Base-by-base conservation (phyloP, 371 early-diverging fungal species). In the Cokeromyces recurvatus region DNA sequence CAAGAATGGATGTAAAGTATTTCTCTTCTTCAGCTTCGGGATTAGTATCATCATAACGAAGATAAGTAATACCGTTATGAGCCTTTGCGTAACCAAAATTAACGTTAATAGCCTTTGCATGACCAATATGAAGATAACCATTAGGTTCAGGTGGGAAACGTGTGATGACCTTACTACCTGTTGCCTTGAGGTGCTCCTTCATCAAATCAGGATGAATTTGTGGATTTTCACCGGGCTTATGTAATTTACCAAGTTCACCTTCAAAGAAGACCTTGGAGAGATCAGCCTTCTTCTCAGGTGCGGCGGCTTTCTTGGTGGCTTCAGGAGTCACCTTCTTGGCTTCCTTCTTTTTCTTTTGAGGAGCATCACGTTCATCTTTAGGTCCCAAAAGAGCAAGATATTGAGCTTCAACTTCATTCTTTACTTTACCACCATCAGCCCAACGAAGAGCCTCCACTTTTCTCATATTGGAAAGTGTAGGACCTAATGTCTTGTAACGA, bases 71-170 rank as follows among this genome's bases (percentile, higher is more conserved):
- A 35, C 99, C 99, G 42, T 88, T 80, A 68, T 94, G 89, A 11
- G 91, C 91, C 54, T 87, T 81, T 25, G 97, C 99, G 60, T 95
- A 98, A 46, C 95, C 96, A 83, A 99, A 99, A 71, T 94, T 96
- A 63, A 99, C 85, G 68, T 99, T 98, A 78, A 99, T 93, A 29
- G 99, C 99, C 76, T 99, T 99, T 40, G 99, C 99, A 68, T 99
- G 99, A 44, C 99, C 99, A 72, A 99, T 98, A 66, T 99, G 99
- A 43, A 85, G 66, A 74, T 85, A 95, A 14, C 99, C 99, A 64
- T 97, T 99, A 46, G 99, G 99, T 77, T 99, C 99, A 35, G 99
- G 99, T 16, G 99, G 99, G 80, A 99, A 99, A 39, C 99, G 92
- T 2, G 99, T 99, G 20, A 96, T 69, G 2, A 99, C 99, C 62